Conservation (phyloP, 768 basidiomycete species). For the Lepiota subincarnata region DNA sequence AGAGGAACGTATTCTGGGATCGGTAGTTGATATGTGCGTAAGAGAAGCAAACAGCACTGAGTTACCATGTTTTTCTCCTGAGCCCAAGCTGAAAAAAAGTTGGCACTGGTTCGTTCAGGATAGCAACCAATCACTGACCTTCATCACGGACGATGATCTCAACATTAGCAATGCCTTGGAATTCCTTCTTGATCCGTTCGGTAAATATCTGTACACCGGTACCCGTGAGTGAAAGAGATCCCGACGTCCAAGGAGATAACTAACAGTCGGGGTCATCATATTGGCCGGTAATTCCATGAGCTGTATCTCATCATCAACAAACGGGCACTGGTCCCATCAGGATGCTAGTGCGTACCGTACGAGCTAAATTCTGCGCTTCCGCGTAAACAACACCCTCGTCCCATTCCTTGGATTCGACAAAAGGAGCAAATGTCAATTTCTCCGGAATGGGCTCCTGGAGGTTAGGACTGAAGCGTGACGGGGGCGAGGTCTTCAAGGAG, state of each 20-base stretch:
- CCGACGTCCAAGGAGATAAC: conserved; percentile 13
- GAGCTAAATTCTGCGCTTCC: conserved; percentile 73
- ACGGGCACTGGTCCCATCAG: neutral
- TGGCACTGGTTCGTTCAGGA: neutral
- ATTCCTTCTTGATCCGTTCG: conserved; percentile 64
- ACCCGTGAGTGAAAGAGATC: neutral
- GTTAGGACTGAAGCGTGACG: conserved; percentile 62
- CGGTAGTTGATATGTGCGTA: neutral
- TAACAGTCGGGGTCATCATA: conserved; percentile 77
- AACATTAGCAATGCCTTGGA: conserved; percentile 62
- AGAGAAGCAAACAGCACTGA: neutral
- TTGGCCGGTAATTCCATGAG: conserved; percentile 85
- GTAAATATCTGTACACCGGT: conserved; percentile 49
- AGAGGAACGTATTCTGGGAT: conserved; percentile 75
- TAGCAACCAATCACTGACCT: conserved; percentile 36
- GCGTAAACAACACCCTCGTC: conserved; percentile 70
- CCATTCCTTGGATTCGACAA: conserved; percentile 56
- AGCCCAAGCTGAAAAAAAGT: conserved; percentile 60
- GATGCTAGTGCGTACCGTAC: conserved; percentile 48
- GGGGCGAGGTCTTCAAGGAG: conserved; percentile 64
- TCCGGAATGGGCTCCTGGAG: conserved; percentile 47
- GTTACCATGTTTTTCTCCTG: conserved; percentile 76
- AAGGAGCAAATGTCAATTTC: conserved; percentile 44
- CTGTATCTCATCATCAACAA: conserved; percentile 30
- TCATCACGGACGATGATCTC: conserved; percentile 70